These are phyloP conservation scores for Nakaseomyces uthaithaninus DNA, from an alignment of 1,139 yeast species.

Conservation along the genomic window DNA sequence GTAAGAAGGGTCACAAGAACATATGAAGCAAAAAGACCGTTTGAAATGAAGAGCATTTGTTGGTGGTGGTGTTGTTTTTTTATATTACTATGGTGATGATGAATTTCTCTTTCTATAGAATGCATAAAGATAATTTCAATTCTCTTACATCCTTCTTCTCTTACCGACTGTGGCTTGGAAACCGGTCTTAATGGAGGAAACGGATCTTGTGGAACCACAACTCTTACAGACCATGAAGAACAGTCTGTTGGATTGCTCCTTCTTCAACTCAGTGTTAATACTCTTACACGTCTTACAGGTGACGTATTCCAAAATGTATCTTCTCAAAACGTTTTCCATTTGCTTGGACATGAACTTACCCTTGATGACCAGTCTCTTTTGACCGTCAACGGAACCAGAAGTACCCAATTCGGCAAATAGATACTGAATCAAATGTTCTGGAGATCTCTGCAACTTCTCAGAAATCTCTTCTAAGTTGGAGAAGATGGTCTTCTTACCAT, in stretches of 20 bases:
- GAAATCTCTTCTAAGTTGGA: conserved; percentile 94
- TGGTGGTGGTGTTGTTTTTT: not conserved
- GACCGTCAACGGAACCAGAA: conserved; percentile 97
- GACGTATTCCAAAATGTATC: conserved; percentile 94
- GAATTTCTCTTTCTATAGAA: conserved; percentile 3
- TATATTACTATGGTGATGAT: not conserved
- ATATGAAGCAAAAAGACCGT: too few species aligned
- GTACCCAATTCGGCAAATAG: conserved; percentile 99
- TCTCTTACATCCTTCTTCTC: conserved; percentile 29
- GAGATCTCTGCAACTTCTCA: conserved; percentile 88
- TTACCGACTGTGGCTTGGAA: conserved; percentile 83
- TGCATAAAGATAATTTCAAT: conserved; percentile 1
- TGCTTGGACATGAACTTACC: conserved; percentile 98
- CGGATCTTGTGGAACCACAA: conserved; percentile 97
- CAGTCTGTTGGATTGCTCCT: conserved; percentile 92
- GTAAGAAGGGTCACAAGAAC: too few species aligned
- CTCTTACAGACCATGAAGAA: conserved; percentile 97
- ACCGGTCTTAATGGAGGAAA: conserved; percentile 96
- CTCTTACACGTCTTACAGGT: conserved; percentile 98
- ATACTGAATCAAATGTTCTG: conserved; percentile 94
- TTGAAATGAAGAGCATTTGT: too few species aligned
- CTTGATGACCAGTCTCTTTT: conserved; percentile 89
- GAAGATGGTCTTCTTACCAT: conserved; percentile 95
- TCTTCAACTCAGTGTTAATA: conserved; percentile 90
- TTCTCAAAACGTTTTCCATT: conserved; percentile 90